Percentiles rank a stretch among this genome's conserved stretches.
Conservation (phyloP, 2,329 filamentous ascomycete species). For the Fusarium floridanum region DNA sequence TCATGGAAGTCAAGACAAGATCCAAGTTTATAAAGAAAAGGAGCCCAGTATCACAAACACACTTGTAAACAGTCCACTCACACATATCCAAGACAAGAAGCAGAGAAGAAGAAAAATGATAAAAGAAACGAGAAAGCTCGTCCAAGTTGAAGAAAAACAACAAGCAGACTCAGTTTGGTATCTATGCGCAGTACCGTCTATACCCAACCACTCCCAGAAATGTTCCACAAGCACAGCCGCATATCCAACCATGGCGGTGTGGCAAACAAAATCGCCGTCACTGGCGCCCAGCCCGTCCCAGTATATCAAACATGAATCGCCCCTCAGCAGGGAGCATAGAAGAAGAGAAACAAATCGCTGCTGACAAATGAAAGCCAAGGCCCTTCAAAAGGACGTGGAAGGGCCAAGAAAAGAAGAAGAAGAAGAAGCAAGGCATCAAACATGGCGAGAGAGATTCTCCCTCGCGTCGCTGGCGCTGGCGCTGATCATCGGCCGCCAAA, state of each 20-base stretch:
- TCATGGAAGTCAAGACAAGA: neutral
- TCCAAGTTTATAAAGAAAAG: neutral
- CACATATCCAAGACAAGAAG: neutral
- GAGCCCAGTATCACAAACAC: neutral
- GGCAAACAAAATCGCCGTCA: conserved; percentile 30
- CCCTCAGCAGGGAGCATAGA: conserved; percentile 2
- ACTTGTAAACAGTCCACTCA: neutral
- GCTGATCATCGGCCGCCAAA: conserved; percentile 43
- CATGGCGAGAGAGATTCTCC: conserved; percentile 10
- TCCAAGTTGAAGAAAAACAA: conserved; percentile 11
- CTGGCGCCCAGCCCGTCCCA: conserved; percentile 25
- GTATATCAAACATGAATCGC: conserved; percentile 20
- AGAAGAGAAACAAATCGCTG: conserved; percentile 21
- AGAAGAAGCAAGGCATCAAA: conserved; percentile 21
- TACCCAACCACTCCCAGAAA: conserved; percentile 36
- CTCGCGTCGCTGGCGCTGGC: neutral
- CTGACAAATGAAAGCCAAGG: conserved; percentile 19
- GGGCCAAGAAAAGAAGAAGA: conserved; percentile 7
- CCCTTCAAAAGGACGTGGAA: conserved; percentile 12
- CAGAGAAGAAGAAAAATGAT: neutral
- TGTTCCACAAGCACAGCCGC: conserved; percentile 22
- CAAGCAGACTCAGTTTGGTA: conserved; percentile 44
- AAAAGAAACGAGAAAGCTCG: conserved; percentile 5
- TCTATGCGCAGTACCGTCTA: conserved; percentile 49
- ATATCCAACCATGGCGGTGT: conserved; percentile 21